A percentile compares a stretch with the other conserved stretches of the same genome.
Evolutionary conservation across 306 rosid genomes (phyloP).

Genomic region (Cucumis melo): DNA sequence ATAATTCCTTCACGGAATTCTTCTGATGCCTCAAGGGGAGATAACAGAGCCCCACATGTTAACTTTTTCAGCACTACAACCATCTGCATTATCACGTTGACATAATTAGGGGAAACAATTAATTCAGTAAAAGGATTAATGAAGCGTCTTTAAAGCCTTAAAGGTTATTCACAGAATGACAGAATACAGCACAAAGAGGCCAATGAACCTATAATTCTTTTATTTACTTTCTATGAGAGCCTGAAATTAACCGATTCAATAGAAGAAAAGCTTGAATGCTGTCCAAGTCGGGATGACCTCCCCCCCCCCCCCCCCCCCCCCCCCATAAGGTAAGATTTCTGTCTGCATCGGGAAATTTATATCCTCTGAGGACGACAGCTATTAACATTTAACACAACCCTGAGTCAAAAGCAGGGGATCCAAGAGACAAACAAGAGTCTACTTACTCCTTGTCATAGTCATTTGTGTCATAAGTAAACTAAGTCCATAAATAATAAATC

Average conservation of each 20-base stretch:
- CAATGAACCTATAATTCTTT: background rate
- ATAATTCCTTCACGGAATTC: constrained; percentile 93
- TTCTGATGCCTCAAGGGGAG: constrained; percentile 88
- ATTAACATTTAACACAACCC: background rate
- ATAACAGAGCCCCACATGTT: constrained; percentile 73
- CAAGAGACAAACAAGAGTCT: background rate
- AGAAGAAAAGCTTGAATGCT: background rate
- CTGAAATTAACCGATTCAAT: background rate
- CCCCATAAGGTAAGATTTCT: too few species aligned
- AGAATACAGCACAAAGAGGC: background rate
- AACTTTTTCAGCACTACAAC: constrained; percentile 83
- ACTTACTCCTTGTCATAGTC: background rate
- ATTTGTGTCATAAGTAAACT: background rate
- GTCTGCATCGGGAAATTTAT: background rate
- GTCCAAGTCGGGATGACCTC: background rate
- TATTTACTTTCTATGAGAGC: background rate
- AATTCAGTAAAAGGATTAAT: background rate
- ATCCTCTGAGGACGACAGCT: background rate
- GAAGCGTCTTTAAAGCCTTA: background rate
- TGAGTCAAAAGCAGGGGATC: background rate
- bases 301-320: too few species aligned
- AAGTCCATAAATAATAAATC: background rate
- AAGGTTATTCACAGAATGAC: background rate
- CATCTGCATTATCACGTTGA: constrained; percentile 50
- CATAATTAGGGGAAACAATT: constrained; percentile 2